Evolutionary conservation across 2,329 filamentous ascomycete species (phyloP).

Genomic region (Parafenestella ontariensis): DNA sequence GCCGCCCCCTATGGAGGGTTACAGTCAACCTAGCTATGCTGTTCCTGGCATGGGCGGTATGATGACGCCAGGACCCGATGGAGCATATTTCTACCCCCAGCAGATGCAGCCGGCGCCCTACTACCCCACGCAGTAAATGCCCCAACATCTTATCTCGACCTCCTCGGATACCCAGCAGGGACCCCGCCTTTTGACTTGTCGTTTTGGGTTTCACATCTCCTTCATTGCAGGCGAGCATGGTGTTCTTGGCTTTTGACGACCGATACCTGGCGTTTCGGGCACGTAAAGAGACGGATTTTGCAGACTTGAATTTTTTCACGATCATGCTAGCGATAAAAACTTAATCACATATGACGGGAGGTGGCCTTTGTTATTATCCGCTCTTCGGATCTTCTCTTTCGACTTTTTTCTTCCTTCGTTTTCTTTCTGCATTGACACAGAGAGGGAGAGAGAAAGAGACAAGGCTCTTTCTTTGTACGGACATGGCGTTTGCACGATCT

Average conservation of each 20-base stretch:
- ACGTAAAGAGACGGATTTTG: neutral
- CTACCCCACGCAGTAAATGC: conserved; percentile 58
- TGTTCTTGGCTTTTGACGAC: conserved; percentile 3
- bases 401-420: neutral
- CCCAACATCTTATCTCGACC: neutral
- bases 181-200: neutral
- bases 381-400: neutral
- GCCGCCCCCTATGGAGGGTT: conserved; percentile 55
- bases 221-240: conserved; percentile 5
- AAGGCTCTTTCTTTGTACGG: neutral
- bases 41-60: conserved; percentile 76
- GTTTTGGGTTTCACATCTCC: neutral
- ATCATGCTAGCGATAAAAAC: neutral
- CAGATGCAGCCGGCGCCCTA: conserved; percentile 59
- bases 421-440: neutral
- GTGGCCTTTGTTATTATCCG: neutral
- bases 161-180: neutral
- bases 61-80: conserved; percentile 69
- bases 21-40: conserved; percentile 58
- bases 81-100: conserved; percentile 66
- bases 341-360: neutral
- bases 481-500: conserved; percentile 3
- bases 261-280: conserved; percentile 10
- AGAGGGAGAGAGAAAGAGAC: no score
- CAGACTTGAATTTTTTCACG: neutral